Evolutionary conservation across 176 grass and related monocot genomes (phyloP), one percentile per base, ranked within the genome.

Genomic region (Avena sativa): DNA sequence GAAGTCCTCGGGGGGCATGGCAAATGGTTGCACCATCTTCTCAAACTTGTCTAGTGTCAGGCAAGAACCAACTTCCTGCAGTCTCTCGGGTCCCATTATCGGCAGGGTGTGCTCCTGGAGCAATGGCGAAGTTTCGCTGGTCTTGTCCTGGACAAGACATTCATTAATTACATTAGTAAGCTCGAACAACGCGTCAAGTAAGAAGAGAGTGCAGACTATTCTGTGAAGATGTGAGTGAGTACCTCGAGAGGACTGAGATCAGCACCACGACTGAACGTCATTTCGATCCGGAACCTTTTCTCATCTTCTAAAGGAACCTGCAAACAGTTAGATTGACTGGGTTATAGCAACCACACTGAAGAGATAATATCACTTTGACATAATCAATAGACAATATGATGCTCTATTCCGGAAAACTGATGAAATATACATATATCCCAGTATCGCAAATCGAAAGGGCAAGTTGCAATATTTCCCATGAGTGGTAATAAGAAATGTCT

Each of bases 281-380:
- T 99, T 89, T 99, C 97, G 80, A 99, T 94, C 52, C 97, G 92
- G 67, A 99, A 99, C 92, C 94, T 99, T 88, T 91, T 94, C 62
- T 93, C 94, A 19, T 99, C 94, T 89, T 99, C 97, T 85, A 99
- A 81, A 68, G 97, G 81, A 88, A 99, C 92, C 97, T 99, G 92
- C 30, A 91, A 71, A 82, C 20, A 71, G 32, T 47, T 58, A 36
- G 23, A 76, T 84, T 40, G 23, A 30, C 13, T 36, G 0, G 25
- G 63, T 60, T 69, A 84, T 28, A 50, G 28, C 47, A 61, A 60
- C 23, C 8, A 50, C 2, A 48, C 8, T 21, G 3, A 49, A 36
- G 65, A 79, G 19, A 57, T 26, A 47, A 72, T 64, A 23, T 25
- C 78, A 80, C 43, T 80, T 76, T 15, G n/a, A 17, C 5, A 72